Evolutionary conservation across 768 basidiomycete genomes (phyloP), one percentile per base, ranked within the genome.

Genomic region (Suillus hirtellus): DNA sequence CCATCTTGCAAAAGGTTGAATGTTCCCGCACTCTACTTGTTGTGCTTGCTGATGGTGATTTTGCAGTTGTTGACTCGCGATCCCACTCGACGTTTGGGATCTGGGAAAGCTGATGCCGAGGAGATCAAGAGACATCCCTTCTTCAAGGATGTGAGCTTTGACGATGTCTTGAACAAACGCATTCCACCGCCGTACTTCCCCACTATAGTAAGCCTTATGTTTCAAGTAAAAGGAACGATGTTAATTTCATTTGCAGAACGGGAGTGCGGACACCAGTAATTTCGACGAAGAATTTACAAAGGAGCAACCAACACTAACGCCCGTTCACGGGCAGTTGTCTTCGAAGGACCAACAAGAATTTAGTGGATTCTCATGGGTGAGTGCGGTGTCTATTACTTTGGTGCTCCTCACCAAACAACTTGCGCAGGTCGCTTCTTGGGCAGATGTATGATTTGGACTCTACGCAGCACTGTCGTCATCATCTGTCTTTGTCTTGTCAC

Each of bases 141-240:
- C 87, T 99, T 99, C 85, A 95, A 96, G 77, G 97, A 99, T 74
- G 92, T 96, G 56, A 98, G 79, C 79, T 99, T 90, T 75, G 97
- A 99, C 67, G 96, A 98, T 75, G 92, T 99, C n/a, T 75, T 96
- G 67, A 84, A 97, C 80, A 99, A 99, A 78, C 93, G 96, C 64
- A 95, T 99, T 71, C 95, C 96, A 24, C 93, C 95, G 24, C 93
- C 96, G 4, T 99, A 98, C 81, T 95, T 94, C 87, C 97, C 97
- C 17, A 92, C 89, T 2, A 94, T 99, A 71, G 95, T 94, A 72
- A 74, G 93, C 77, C 5, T 17, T 1, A 34, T 62, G 55, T 37
- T 34, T 37, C 42, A 1, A n/a, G 14, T 44, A 40, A 62, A 31
- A 38, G 40, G 60, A 73, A 61, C 72, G 58, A 54, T 68, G 4